Evolutionary conservation across 2,329 filamentous ascomycete species (phyloP).

Genomic region (Penicillium sp.): DNA sequence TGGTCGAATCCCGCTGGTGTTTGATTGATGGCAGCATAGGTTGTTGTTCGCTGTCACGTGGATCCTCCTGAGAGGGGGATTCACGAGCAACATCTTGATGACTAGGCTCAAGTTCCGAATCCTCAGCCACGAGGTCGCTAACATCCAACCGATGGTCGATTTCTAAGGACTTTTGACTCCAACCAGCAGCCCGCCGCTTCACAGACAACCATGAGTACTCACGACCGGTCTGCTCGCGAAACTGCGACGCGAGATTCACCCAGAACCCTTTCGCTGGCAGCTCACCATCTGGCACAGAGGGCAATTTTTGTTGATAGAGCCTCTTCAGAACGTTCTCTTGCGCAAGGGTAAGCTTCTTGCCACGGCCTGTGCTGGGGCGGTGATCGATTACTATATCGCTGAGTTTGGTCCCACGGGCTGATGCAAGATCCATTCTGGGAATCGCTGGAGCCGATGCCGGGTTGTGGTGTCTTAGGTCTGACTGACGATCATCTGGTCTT

Average conservation of each 20-base stretch:
- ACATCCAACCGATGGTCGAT: background rate
- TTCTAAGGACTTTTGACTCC: background rate
- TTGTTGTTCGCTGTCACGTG: background rate
- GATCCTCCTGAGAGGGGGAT: too few species aligned
- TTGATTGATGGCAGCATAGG: background rate
- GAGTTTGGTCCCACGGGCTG: background rate
- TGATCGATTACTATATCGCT: background rate
- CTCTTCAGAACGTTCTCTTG: background rate
- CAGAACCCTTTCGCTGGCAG: background rate
- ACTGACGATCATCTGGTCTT: background rate
- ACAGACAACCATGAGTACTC: conserved; percentile 7
- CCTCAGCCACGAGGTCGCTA: background rate
- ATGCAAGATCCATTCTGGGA: background rate
- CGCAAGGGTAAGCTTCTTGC: background rate
- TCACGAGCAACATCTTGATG: background rate
- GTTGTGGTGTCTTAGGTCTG: background rate
- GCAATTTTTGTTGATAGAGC: background rate
- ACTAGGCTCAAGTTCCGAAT: background rate
- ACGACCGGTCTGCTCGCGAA: background rate
- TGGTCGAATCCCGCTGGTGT: background rate
- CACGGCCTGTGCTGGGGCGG: background rate
- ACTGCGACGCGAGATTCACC: background rate
- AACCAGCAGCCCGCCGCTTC: background rate
- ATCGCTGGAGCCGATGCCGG: background rate
- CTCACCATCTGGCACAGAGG: background rate